Percentiles rank a stretch among this genome's conserved stretches.
Evolutionary conservation across 2,329 filamentous ascomycete species (phyloP).

Genomic region (Aspergillus glaucus): DNA sequence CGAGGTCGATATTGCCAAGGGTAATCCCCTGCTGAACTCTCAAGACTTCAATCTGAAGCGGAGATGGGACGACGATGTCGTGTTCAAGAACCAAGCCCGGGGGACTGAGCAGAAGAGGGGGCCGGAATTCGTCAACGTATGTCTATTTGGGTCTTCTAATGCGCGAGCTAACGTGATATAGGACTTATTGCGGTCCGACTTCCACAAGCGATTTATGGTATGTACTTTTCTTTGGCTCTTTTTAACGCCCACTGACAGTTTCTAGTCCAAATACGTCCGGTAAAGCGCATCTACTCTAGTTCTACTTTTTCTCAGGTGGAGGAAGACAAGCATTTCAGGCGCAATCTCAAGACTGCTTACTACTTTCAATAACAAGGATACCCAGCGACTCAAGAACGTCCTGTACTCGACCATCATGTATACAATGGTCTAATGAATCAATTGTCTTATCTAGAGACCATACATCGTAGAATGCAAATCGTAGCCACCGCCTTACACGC

Average conservation of each 20-base stretch:
- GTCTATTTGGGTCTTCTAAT: constrained; percentile 24
- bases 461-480: no score
- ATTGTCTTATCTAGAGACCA: no score
- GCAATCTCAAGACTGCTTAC: no score
- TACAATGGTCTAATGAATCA: no score
- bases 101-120: constrained; percentile 88
- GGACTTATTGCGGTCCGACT: constrained; percentile 88
- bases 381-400: no score
- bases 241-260: constrained; percentile 3
- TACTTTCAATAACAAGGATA: no score
- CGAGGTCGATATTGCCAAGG: constrained; percentile 81
- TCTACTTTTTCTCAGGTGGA: no score
- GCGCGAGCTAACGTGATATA: constrained; percentile 27
- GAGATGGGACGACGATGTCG: constrained; percentile 95
- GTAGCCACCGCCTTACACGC: not conserved
- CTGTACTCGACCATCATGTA: no score
- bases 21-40: constrained; percentile 82
- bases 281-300: constrained; percentile 14
- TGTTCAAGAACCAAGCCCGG: constrained; percentile 97
- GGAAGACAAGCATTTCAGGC: not conserved
- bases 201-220: constrained; percentile 95
- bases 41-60: constrained; percentile 83
- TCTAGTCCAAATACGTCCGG: constrained; percentile 45
- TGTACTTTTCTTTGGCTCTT: constrained; percentile 3
- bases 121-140: constrained; percentile 94